Evolutionary conservation across 306 rosid genomes (phyloP).

Genomic region (Arachis stenosperma): DNA sequence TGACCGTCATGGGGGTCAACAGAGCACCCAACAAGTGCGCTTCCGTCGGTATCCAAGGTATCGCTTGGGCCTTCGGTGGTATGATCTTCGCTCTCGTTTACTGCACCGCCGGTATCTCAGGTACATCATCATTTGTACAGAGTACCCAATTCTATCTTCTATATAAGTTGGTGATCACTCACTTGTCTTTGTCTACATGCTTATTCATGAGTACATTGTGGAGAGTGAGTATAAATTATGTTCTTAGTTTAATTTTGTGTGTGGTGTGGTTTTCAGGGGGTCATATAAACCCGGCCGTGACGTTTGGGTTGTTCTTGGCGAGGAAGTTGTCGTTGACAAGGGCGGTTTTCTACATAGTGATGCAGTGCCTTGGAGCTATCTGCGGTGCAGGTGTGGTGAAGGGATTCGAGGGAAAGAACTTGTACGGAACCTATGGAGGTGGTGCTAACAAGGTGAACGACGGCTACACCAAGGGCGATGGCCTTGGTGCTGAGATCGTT

Average conservation of each 20-base stretch:
- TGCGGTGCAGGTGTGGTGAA: conserved; percentile 59
- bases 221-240: too few relatives aligned
- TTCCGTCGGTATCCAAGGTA: conserved; percentile 54
- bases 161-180: too few relatives aligned
- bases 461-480: conserved; percentile 61
- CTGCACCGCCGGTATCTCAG: conserved; percentile 62
- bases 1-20: conserved; percentile 50
- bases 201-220: too few relatives aligned
- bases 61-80: conserved; percentile 64
- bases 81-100: conserved; percentile 64
- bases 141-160: too few relatives aligned
- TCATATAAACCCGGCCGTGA: conserved; percentile 61
- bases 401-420: conserved; percentile 50
- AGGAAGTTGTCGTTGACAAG: conserved; percentile 50
- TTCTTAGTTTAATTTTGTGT: too few relatives aligned
- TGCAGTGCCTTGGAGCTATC: conserved; percentile 55
- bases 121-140: neutral
- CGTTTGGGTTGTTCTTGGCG: conserved; percentile 52
- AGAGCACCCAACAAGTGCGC: conserved; percentile 3
- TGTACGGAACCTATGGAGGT: neutral
- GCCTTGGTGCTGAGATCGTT: conserved; percentile 58
- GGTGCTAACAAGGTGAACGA: conserved; percentile 47
- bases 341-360: conserved; percentile 54
- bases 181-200: too few relatives aligned
- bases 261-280: conserved; percentile 39